Base-by-base conservation (phyloP, 2,329 filamentous ascomycete species). In the Aspergillus luchuensis region DNA sequence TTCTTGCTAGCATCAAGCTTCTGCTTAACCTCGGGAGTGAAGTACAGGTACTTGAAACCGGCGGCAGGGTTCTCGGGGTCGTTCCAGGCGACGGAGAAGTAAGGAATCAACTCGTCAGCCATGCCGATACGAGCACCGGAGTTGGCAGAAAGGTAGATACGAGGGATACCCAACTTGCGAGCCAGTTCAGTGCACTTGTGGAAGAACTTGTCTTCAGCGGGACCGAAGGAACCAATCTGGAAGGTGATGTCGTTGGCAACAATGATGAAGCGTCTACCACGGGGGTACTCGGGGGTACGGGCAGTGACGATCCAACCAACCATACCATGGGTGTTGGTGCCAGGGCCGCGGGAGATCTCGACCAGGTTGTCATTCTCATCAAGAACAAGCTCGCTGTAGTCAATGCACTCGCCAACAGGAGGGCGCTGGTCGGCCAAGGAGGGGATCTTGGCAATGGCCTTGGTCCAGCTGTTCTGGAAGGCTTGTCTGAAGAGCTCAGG, bases 231-330 rank as follows among this genome's bases (percentile, higher is more conserved):
- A 73, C 95, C 95, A 76, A 98, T 99, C 85, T 96, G 96, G 86
- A 92, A 98, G 17, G 95, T 99, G 77, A 99, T 99, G 74, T 99
- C 95, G 85, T 99, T 99, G 84, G 95, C 93, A 65, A 99, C 89
- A 66, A 99, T 91, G 75, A 99, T 88, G 80, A 98, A 97, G 74
- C 91, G 91, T 68, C 95, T 88, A 61, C 95, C 95, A 66, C 87
- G 86, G 60, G 95, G 94, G 76, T 99, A 99, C 79, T 99, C 95
- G 8, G 95, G 95, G 1, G 95, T 98, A 75, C 88, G 92, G 15
- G 93, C 95, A 63, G 91, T 96, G 76, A 98, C 89, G 67, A 98
- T 86, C 95, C 95, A 99, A 68, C 92, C 95, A 58, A 99, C 94
- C 95, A 99, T 99, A 81, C 95, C 95, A 73, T 95, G 95, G 47